Evolutionary conservation across 768 basidiomycete species (phyloP), one percentile per base, ranked within the genome.

Genomic region (Mycena maculata): DNA sequence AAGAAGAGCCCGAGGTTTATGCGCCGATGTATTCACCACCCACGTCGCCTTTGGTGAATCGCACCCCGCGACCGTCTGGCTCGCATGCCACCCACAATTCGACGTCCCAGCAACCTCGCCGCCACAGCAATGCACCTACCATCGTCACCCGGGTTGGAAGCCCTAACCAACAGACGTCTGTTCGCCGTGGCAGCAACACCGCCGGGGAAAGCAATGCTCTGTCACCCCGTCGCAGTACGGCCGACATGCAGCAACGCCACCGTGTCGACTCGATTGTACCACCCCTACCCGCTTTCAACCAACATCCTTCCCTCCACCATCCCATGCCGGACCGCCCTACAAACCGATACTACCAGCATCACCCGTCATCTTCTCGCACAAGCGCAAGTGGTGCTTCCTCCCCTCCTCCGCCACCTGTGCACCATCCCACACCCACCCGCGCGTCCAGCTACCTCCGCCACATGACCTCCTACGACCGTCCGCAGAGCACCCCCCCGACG

Each of bases 401-500:
- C 75, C 78, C 65, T 15, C 76, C 71, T 16, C 71, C 68, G 45
- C 69, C 67, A 60, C 63, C 38, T 39, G 67, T 71, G 58, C 72
- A 62, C 33, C 79, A 80, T 23, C 84, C 82, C 1, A 79, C 74
- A 23, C 83, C 86, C 12, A 85, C 85, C 27, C 86, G 86, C 56
- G 90, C 92, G 4, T 85, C 86, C 5, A 87, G 88, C 7, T 90
- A 92, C 73, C 85, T 94, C 13, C 87, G 92, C 33, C 91, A 93
- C 74, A 92, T 94, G 83, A 86, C 86, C 1, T 93, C 92, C 39
- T 72, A 63, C 52, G 72, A 71, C 23, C 69, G 72, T 12, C 65
- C 72, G 9, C 72, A 79, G 42, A 65, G 53, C 22, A 79, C 78
- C 50, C 80, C 75, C 15, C 75, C 78, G 16, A 71, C 79, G 8